Conservation (phyloP, 192 early-diverging fungal species). For the Endogone sp. region DNA sequence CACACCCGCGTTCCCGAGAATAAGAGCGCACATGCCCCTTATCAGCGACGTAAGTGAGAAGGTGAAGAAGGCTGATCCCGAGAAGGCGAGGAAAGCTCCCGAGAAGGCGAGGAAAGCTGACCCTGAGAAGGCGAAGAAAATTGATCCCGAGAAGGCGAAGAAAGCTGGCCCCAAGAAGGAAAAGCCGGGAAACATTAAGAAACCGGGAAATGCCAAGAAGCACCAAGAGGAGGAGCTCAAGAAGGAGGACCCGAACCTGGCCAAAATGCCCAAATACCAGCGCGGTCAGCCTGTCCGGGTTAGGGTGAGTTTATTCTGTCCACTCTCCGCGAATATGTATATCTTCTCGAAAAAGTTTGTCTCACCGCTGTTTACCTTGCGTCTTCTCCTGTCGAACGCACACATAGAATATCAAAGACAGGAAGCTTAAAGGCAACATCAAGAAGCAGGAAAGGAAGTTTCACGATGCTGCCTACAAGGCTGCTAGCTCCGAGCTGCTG, state of each 20-base stretch:
- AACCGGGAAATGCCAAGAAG: neutral
- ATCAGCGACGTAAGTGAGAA: neutral
- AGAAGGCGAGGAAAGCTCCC: neutral
- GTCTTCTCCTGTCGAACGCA: neutral
- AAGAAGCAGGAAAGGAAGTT: conserved; percentile 55
- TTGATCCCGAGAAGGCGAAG: too few species aligned
- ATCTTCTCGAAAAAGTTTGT: neutral
- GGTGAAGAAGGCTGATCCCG: neutral
- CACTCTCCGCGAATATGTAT: neutral
- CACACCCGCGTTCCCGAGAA: too few species aligned
- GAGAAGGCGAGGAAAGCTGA: neutral
- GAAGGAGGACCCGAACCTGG: conserved; percentile 37
- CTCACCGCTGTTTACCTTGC: neutral
- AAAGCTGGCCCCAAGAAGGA: neutral
- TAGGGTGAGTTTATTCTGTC: neutral
- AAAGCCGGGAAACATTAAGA: neutral
- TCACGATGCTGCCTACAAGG: conserved; percentile 64
- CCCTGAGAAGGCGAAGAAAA: too few species aligned
- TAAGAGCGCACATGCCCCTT: neutral
- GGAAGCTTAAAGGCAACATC: conserved; percentile 65
- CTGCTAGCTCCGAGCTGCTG: conserved; percentile 76
- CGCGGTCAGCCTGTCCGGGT: conserved; percentile 20
- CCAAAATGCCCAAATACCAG: conserved; percentile 32
- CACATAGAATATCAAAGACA: conserved; percentile 56
- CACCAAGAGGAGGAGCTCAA: conserved; percentile 22